These are phyloP conservation scores for Phytophthora palmivora DNA, from an alignment of 352 stramenopile genomes.

Conservation along the genomic window DNA sequence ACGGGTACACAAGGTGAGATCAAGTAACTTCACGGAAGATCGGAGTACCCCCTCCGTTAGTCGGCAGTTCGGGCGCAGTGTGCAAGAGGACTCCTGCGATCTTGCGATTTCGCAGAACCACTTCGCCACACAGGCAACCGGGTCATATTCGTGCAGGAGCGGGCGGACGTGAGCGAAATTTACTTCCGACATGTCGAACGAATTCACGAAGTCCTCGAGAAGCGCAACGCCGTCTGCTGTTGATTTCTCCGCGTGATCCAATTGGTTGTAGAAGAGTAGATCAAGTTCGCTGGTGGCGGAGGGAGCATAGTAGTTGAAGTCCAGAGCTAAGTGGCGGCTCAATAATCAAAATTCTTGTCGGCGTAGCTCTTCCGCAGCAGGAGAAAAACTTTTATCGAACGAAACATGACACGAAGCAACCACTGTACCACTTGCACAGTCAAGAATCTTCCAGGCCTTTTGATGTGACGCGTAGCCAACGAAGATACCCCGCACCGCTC, in stretches of 20 bases:
- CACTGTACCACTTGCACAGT: conserved; percentile 1
- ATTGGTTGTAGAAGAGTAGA: conserved; percentile 4
- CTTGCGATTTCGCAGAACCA: no score
- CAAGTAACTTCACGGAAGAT: no score
- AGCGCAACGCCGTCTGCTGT: neutral
- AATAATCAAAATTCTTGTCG: conserved; percentile 8
- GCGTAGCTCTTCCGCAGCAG: conserved; percentile 2
- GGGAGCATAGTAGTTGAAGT: no score
- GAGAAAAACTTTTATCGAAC: conserved; percentile 10
- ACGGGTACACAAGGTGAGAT: no score
- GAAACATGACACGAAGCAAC: conserved; percentile 1
- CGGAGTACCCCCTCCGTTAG: no score
- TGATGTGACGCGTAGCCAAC: conserved; percentile 4
- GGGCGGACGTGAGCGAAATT: neutral
- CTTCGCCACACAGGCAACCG: conserved; percentile 4
- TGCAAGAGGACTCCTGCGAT: no score
- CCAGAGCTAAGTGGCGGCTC: neutral
- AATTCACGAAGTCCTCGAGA: conserved; percentile 10
- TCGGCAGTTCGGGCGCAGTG: no score
- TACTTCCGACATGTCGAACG: conserved; percentile 10
- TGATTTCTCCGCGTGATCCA: neutral
- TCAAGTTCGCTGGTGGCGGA: conserved; percentile 4
- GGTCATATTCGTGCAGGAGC: neutral
- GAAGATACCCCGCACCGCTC: conserved; percentile 4
- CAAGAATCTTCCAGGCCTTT: conserved; percentile 7